Evolutionary conservation across 1,139 yeast species (phyloP), one percentile per base, ranked within the genome.

Genomic region (Arxiozyma slooffiae): DNA sequence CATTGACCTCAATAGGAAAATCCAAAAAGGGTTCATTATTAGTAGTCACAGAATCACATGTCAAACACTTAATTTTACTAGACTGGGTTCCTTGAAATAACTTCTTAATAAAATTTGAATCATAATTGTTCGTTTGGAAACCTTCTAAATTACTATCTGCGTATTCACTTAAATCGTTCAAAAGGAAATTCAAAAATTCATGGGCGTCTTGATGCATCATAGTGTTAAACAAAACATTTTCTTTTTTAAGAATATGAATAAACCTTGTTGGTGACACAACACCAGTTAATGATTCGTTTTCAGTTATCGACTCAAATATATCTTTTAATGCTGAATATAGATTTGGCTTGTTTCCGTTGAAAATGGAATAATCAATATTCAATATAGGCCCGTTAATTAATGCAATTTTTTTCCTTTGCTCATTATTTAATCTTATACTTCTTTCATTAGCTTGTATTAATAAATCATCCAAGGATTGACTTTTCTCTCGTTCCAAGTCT

Each of bases 151-250:
- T 47, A 11, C 49, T 52, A 50, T 65, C 63, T 22, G 85, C 69
- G 38, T 78, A 75, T 58, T 92, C 98, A 51, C 89, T 81, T 38
- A 87, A 79, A 57, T 84, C 86, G 67, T 92, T 92, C 49, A 92
- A 73, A 55, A 90, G 68, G 62, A 87, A 90, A 67, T 90, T 90
- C 63, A 89, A 77, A 67, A 92, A 92, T 66, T 92, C 98, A 68
- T 92, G 98, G 5, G 98, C 97, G 72, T 92, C 98, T 64, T 92
- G 98, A 67, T 92, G 98, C 96, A 89, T 90, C 51, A 86, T 82
- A 54, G 88, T 86, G 55, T 96, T 75, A 67, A 92, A 92, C 58
- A 92, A 72, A 59, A 81, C 87, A 66, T 92, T 92, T 59, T 87
- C 90, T 50, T 78, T 79, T 65, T 88, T 89, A 48, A 90, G 72